Base-by-base conservation (phyloP, 73 alveolate genomes). In the Stentor roeselii region DNA sequence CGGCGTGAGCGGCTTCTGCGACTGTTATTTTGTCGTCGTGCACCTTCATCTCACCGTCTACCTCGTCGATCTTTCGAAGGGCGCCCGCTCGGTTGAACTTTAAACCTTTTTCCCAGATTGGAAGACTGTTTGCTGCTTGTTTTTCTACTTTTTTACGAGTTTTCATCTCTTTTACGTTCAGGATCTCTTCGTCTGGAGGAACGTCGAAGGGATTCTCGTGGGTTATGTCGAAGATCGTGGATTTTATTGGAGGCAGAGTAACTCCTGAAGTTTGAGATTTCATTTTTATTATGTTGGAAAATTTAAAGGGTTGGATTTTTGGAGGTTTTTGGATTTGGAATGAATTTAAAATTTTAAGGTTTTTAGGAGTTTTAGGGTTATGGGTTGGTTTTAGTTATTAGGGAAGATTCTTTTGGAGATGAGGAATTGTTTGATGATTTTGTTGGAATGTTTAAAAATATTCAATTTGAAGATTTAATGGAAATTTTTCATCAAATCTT, bases 181-280 rank as follows among this genome's bases (percentile, higher is more conserved):
- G 67, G 39, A 76, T 76, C 39, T 76, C 60, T 76, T 76, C 84
- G 3, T 76, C 84, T 27, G 84, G 84, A 27, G 84, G 84, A 35
- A 76, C 75, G 14, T 39, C n/a, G 74, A 76, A 76, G 39, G 84
- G 84, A 39, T 76, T 76, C 39, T 41, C 84, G n/a, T 76, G 75
- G 2, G 60, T n/a, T 1, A 67, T 67, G 41, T 67, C 80, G 42
- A 67, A 67, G 27, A 67, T 67, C 21, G 42, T 67, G n/a, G 80
- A 32, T 40, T 67, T 67, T 1, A 67, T 21, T 21, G 80, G 80
- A 34, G 80, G 80, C 2, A 67, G 37, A 0, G 34, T 0, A 67
- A n/a, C n/a, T n/a, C n/a, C n/a, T n/a, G n/a, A n/a, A n/a, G n/a
- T n/a, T n/a, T n/a, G n/a, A n/a, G n/a, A n/a, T n/a, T n/a, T n/a